A percentile compares a stretch with the other conserved stretches of the same genome.
Conservation (phyloP, 2,329 filamentous ascomycete genomes). For the Graphilbum ipis-grandicollis region DNA sequence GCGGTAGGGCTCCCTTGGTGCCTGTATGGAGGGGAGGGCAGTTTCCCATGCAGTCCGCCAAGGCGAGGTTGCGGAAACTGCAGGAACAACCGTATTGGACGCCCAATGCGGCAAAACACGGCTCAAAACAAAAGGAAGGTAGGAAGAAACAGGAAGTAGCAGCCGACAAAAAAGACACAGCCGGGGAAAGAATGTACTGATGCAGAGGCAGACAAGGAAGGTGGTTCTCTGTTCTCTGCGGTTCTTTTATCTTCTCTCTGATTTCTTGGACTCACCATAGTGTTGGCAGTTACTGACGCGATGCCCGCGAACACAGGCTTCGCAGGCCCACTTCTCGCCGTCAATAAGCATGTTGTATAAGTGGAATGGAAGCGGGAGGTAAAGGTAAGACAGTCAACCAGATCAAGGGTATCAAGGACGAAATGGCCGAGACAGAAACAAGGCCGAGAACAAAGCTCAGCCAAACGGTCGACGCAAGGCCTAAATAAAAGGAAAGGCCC, state of each 20-base stretch:
- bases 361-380: not conserved
- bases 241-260: too few species aligned
- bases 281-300: constrained; percentile 98
- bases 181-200: not conserved
- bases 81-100: not conserved
- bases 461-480: too few species aligned
- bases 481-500: not conserved
- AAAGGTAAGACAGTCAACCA: not conserved
- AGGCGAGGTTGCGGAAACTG: not conserved
- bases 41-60: not conserved
- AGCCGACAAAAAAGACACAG: not conserved
- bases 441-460: not conserved
- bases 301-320: constrained; percentile 95
- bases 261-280: constrained; percentile 47
- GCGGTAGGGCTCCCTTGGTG: not conserved
- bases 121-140: not conserved
- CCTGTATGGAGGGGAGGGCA: not conserved
- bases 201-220: not conserved
- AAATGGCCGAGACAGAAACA: not conserved
- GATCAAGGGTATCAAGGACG: too few species aligned
- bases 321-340: constrained; percentile 95
- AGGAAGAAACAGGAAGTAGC: not conserved
- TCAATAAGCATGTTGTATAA: constrained; percentile 53
- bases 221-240: too few species aligned
- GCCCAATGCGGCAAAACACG: not conserved